Base-by-base conservation (phyloP, 345 rosid genomes). In the Noccaea bulbosa region DNA sequence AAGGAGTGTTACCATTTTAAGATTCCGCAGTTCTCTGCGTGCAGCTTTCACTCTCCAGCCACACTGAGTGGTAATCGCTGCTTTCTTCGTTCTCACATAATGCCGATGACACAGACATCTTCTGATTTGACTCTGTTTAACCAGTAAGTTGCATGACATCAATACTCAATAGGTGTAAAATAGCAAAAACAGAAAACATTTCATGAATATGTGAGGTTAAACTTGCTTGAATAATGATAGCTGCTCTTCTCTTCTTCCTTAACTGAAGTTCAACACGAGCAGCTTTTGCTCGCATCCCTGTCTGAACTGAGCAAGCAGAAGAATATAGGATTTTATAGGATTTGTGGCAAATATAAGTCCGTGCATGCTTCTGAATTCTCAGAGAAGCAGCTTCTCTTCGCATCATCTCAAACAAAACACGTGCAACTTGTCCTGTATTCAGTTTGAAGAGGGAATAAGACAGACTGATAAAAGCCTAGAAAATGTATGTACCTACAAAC, bases 21-120 rank as follows among this genome's bases (percentile, higher is more conserved):
- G 97, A 60, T 84, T 85, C 68, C 86, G 77, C 61, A 91, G 70
- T 79, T 94, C 95, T 77, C 75, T 77, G 34, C 89, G 81, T 44
- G 98, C 99, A 74, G 84, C 82, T 83, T 22, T 85, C 71, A 69
- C 79, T 83, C 96, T 88, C 96, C 96, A 89, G 60, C 87, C 83
- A 81, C 93, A 88, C 80, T 89, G 97, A 59, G 83, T 83, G 35
- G 75, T 45, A 43, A 89, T 81, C 62, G 88, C 86, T 67, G 91
- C 93, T 83, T 85, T 87, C 84, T 84, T 88, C 62, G 80, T 24
- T 72, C 78, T 78, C 62, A 53, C 53, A 75, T 84, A 91, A 65
- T 49, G 76, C 56, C 16, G 41, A 33, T 44, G 81, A 62, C 82
- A 86, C 77, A 89, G 75, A 84, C 47, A 85, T 62, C 83, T 83